These are phyloP conservation scores for Mycosphaerella arachidis DNA, from an alignment of 2,329 filamentous ascomycete species.

Conservation along the genomic window DNA sequence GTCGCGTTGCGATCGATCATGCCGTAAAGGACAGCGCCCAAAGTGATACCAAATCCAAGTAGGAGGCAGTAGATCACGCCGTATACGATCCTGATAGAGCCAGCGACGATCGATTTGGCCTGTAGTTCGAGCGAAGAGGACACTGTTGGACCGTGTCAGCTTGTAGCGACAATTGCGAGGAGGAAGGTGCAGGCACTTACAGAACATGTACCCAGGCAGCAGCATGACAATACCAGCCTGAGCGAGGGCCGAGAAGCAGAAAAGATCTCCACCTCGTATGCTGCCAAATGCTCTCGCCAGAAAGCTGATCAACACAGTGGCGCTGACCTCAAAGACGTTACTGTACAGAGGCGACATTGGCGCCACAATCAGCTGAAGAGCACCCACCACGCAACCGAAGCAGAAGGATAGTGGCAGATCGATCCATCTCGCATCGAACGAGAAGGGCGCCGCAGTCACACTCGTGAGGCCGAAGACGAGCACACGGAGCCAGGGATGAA, in stretches of 20 bases:
- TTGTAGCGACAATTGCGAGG: not conserved
- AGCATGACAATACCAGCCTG: conserved; percentile 48
- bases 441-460: conserved; percentile 72
- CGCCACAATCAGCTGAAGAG: conserved; percentile 68
- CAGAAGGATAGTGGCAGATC: conserved; percentile 74
- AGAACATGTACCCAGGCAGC: conserved; percentile 43
- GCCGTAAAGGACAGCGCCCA: conserved; percentile 46
- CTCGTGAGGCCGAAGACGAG: conserved; percentile 71
- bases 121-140: conserved; percentile 47
- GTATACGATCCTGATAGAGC: conserved; percentile 48
- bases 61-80: conserved; percentile 51
- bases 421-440: conserved; percentile 69
- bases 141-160: conserved; percentile 16
- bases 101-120: conserved; percentile 44
- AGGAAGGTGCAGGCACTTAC: conserved; percentile 27
- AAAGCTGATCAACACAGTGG: conserved; percentile 47
- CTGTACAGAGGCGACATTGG: conserved; percentile 66
- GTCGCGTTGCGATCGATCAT: conserved; percentile 44
- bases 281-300: conserved; percentile 45
- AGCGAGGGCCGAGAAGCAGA: conserved; percentile 48
- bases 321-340: conserved; percentile 48
- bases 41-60: conserved; percentile 49
- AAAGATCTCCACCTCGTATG: conserved; percentile 38
- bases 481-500: conserved; percentile 47
- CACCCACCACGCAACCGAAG: conserved; percentile 67